Evolutionary conservation across 345 rosid species (phyloP).

Genomic region (Salix purpurea): DNA sequence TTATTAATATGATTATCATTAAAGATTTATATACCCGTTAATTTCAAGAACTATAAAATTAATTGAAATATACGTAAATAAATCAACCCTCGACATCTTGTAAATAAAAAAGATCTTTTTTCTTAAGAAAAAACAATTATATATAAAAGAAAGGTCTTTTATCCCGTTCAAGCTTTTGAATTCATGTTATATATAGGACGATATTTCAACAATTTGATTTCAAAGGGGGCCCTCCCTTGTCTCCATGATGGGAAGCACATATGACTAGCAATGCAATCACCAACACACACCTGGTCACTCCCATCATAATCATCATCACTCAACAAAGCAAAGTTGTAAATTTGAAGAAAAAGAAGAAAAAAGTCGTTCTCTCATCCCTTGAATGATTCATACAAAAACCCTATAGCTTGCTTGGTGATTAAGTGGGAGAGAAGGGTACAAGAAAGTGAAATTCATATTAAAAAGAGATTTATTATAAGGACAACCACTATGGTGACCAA

Average conservation of each 20-base stretch:
- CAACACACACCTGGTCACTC: slow-evolving; percentile 28
- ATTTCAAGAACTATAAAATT: rapidly evolving
- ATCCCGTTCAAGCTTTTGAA: slow-evolving; percentile 28
- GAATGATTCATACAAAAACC: slow-evolving; percentile 14
- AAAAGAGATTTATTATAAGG: background rate
- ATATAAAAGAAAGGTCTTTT: slow-evolving; percentile 11
- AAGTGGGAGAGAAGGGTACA: slow-evolving; percentile 18
- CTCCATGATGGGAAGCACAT: slow-evolving; percentile 43
- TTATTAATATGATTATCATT: rapidly evolving
- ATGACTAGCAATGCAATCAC: slow-evolving; percentile 44
- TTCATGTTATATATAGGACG: slow-evolving; percentile 19
- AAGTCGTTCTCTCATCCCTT: background rate
- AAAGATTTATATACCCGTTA: rapidly evolving
- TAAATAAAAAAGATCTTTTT: no score
- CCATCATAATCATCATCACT: slow-evolving; percentile 23
- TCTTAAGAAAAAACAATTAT: background rate
- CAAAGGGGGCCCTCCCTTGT: slow-evolving; percentile 37
- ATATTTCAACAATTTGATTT: slow-evolving; percentile 35
- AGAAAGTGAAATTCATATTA: background rate
- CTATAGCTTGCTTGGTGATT: slow-evolving; percentile 14
- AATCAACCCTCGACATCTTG: no score
- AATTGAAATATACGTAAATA: rapidly evolving
- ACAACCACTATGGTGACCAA: slow-evolving; percentile 20
- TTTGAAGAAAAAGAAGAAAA: background rate
- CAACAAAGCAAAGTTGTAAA: slow-evolving; percentile 19